Evolutionary conservation across 1,139 yeast species (phyloP).

Genomic region (Taiozyma sp.): DNA sequence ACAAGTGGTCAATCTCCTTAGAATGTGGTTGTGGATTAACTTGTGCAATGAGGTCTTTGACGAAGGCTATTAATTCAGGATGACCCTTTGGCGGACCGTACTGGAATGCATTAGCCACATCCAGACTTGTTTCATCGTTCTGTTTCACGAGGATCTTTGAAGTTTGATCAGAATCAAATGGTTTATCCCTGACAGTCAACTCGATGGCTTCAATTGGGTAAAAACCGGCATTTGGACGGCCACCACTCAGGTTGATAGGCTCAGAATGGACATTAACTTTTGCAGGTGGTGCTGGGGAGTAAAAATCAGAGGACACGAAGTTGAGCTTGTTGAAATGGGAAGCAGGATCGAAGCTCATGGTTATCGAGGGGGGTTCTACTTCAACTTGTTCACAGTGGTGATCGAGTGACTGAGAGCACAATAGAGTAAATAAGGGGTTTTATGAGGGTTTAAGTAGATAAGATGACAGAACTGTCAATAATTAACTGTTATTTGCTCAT

Average conservation of each 20-base stretch:
- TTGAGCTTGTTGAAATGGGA: slow-evolving; percentile 5
- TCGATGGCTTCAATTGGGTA: slow-evolving; percentile 15
- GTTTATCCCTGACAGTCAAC: slow-evolving; percentile 8
- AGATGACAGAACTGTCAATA: no score
- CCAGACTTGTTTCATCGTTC: slow-evolving; percentile 1
- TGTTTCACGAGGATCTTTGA: neutral
- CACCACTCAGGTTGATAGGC: slow-evolving; percentile 16
- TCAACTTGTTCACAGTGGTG: no score
- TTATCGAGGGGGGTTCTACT: no score
- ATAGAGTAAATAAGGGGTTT: no score
- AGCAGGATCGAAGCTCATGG: neutral
- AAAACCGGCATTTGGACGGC: slow-evolving; percentile 12
- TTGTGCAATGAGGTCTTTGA: slow-evolving; percentile 30
- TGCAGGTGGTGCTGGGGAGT: slow-evolving; percentile 9
- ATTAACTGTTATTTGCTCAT: no score
- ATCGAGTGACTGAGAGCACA: no score
- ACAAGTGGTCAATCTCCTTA: slow-evolving; percentile 37
- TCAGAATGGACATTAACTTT: slow-evolving; percentile 7
- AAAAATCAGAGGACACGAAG: slow-evolving; percentile 10
- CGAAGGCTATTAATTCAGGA: slow-evolving; percentile 34
- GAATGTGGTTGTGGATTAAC: slow-evolving; percentile 39
- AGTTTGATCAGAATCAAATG: slow-evolving; percentile 3
- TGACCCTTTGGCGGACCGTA: slow-evolving; percentile 40
- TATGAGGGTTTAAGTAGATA: no score
- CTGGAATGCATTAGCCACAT: slow-evolving; percentile 37